phyloP scores from a whole-genome alignment of 495 filamentous ascomycete genomes.

The Trichoderma virens region DNA sequence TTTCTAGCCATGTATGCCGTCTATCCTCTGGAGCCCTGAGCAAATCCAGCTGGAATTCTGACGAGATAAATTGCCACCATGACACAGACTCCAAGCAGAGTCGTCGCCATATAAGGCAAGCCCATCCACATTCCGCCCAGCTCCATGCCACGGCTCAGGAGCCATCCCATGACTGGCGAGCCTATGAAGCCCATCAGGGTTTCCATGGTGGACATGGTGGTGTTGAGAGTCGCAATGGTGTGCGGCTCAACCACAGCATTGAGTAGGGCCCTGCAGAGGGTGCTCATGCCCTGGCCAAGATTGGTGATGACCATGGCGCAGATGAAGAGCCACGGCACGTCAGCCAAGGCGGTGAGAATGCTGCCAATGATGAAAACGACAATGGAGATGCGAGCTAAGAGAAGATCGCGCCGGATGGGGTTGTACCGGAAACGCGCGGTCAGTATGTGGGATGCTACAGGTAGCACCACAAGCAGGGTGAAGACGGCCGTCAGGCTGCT shows the following conservation, averaged over 20 bases:
- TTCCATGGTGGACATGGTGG: slow-evolving; percentile 2
- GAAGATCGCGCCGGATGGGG: slow-evolving; percentile 20
- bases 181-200: background rate
- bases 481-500: slow-evolving; percentile 20
- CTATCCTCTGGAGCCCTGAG: background rate
- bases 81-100: background rate
- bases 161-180: background rate
- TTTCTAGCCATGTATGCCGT: background rate
- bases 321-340: background rate
- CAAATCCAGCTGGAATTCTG: background rate
- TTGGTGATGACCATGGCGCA: background rate
- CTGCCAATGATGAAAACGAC: slow-evolving; percentile 1
- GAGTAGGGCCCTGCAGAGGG: slow-evolving; percentile 2
- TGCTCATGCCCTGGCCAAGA: background rate
- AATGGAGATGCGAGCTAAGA: slow-evolving; percentile 19
- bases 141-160: slow-evolving; percentile 2
- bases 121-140: slow-evolving; percentile 3
- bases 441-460: slow-evolving; percentile 19
- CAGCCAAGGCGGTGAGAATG: background rate
- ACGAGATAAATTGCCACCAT: background rate
- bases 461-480: slow-evolving; percentile 20
- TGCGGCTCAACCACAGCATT: slow-evolving; percentile 7
- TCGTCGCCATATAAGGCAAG: background rate
- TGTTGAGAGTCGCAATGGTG: slow-evolving; percentile 9
- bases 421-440: slow-evolving; percentile 17